Conservation (phyloP, 805 yeast species). For the Barnettozyma populi region DNA sequence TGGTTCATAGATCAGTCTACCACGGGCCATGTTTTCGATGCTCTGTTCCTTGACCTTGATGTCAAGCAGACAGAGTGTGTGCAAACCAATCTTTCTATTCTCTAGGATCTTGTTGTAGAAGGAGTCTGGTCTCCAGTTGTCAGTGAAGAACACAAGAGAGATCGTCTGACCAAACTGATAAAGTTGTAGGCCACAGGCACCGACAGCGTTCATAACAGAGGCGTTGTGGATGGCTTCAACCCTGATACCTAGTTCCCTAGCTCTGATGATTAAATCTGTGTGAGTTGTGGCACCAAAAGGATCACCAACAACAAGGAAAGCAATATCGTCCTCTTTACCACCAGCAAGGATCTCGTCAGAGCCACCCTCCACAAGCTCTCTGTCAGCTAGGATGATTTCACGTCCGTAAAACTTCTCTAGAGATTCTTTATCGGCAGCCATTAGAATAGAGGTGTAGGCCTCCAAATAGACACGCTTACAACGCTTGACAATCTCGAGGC, state of each 20-base stretch:
- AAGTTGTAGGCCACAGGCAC: constrained; percentile 93
- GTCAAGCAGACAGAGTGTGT: constrained; percentile 81
- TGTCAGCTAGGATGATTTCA: constrained; percentile 81
- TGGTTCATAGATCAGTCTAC: constrained; percentile 88
- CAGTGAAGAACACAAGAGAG: constrained; percentile 94
- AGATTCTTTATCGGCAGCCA: constrained; percentile 79
- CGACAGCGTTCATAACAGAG: constrained; percentile 96
- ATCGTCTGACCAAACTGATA: constrained; percentile 96
- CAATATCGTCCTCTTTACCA: constrained; percentile 79
- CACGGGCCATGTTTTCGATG: constrained; percentile 88
- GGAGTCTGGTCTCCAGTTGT: constrained; percentile 92
- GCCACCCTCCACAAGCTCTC: constrained; percentile 90
- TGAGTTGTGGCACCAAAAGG: constrained; percentile 98
- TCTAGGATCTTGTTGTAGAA: constrained; percentile 87
- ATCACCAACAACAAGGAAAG: constrained; percentile 95
- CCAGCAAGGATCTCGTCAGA: constrained; percentile 75
- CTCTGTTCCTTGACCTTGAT: constrained; percentile 97
- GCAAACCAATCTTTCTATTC: constrained; percentile 85
- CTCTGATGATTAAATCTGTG: constrained; percentile 88
- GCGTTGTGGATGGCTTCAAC: constrained; percentile 91
- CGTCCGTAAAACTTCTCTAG: constrained; percentile 83
- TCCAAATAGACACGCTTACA: constrained; percentile 92
- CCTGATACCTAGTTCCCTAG: constrained; percentile 73
- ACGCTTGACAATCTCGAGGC: constrained; percentile 73
- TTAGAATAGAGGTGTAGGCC: constrained; percentile 90